These are phyloP conservation scores for Neopestalotiopsis rosae DNA, from an alignment of 2,329 filamentous ascomycete species.

Conservation along the genomic window DNA sequence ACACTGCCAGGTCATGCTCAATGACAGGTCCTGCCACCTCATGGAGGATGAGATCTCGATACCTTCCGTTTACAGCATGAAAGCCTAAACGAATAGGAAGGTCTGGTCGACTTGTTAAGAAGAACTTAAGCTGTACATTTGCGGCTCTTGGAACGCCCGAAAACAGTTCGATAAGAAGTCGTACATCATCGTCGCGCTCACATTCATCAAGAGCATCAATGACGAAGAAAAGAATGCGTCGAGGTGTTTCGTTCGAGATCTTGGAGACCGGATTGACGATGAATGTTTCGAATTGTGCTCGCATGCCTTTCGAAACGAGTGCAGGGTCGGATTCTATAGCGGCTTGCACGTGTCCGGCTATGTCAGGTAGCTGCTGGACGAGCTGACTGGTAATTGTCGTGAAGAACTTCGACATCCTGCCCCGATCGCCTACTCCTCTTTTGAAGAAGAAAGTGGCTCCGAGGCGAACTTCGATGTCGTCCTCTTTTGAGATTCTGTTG, in stretches of 20 bases:
- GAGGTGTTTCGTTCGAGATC: not conserved
- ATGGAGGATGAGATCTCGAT: slow-evolving; percentile 40
- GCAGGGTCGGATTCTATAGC: slow-evolving; percentile 36
- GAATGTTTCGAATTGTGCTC: slow-evolving; percentile 47
- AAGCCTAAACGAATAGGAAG: slow-evolving; percentile 41
- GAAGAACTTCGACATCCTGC: slow-evolving; percentile 41
- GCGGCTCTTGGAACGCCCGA: slow-evolving; percentile 9
- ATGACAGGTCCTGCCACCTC: slow-evolving; percentile 36
- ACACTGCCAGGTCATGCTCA: slow-evolving; percentile 41
- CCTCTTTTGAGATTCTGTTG: not conserved
- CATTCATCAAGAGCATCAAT: slow-evolving; percentile 40
- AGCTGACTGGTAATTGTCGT: slow-evolving; percentile 44
- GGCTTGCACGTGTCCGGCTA: slow-evolving; percentile 32
- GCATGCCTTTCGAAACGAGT: slow-evolving; percentile 34
- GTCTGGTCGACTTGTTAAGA: slow-evolving; percentile 47
- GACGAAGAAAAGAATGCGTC: slow-evolving; percentile 29
- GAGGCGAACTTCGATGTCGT: not conserved
- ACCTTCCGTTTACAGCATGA: slow-evolving; percentile 25
- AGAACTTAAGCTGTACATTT: slow-evolving; percentile 24
- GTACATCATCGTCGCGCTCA: slow-evolving; percentile 41
- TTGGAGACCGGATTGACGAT: slow-evolving; percentile 40
- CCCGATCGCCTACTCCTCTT: slow-evolving; percentile 41
- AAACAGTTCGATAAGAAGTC: slow-evolving; percentile 34
- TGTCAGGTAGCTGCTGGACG: slow-evolving; percentile 28
- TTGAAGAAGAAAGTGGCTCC: too few relatives aligned